A percentile compares a stretch with the other conserved stretches of the same genome.
Evolutionary conservation across 352 stramenopile genomes (phyloP).

Genomic region (Globisporangium emineosum): DNA sequence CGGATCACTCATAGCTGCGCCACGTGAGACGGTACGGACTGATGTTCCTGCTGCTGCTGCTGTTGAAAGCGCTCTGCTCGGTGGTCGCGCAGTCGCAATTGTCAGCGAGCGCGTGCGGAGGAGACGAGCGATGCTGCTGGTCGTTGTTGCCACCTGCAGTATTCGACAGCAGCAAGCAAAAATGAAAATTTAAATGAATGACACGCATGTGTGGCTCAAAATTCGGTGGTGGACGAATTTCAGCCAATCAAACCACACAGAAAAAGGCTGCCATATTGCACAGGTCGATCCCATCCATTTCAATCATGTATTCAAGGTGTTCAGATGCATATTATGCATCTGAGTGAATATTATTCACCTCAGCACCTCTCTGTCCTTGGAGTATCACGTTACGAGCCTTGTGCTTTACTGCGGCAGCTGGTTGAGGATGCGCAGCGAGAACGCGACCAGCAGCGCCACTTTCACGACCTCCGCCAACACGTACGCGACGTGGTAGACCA

Average conservation of each 20-base stretch:
- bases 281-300: background rate
- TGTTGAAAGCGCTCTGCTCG: background rate
- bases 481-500: slow-evolving; percentile 49
- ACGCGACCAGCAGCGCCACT: slow-evolving; percentile 40
- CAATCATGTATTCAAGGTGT: background rate
- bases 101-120: background rate
- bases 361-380: background rate
- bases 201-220: background rate
- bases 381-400: too few species aligned
- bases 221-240: slow-evolving; percentile 9
- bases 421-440: slow-evolving; percentile 48
- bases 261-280: background rate
- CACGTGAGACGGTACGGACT: background rate
- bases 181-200: background rate
- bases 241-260: slow-evolving; percentile 8
- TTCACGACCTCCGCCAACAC: slow-evolving; percentile 42
- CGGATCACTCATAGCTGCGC: background rate
- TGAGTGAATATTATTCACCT: too few species aligned
- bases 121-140: background rate
- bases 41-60: background rate
- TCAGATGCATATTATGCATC: too few species aligned
- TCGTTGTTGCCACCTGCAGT: background rate
- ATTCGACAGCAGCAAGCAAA: slow-evolving; percentile 4
- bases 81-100: background rate
- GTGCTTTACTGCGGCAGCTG: slow-evolving; percentile 24